Evolutionary conservation across 768 basidiomycete genomes (phyloP).

Genomic region (Russula vinacea): DNA sequence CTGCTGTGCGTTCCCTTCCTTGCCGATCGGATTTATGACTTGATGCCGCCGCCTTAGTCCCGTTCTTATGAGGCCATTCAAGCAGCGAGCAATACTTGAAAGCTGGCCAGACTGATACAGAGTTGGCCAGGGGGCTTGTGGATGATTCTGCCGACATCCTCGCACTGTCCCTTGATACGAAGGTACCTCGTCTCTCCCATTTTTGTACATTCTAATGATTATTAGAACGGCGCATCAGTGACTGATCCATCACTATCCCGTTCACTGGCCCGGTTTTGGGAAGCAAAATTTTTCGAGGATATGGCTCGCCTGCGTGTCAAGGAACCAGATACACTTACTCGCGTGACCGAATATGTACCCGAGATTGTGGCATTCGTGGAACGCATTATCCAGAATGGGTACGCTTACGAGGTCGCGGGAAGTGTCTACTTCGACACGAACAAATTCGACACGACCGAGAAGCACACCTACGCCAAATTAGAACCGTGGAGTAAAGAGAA

Average conservation of each 20-base stretch:
- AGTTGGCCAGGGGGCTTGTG: slow-evolving; percentile 57
- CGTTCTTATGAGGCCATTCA: slow-evolving; percentile 53
- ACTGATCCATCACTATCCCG: slow-evolving; percentile 85
- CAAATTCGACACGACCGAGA: slow-evolving; percentile 71
- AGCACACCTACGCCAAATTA: slow-evolving; percentile 88
- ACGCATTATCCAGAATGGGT: slow-evolving; percentile 81
- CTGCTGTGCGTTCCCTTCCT: slow-evolving; percentile 55
- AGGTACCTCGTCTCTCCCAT: slow-evolving; percentile 46
- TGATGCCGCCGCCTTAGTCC: slow-evolving; percentile 37
- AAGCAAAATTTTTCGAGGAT: slow-evolving; percentile 83
- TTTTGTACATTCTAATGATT: slow-evolving; percentile 17
- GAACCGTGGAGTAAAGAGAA: slow-evolving; percentile 97
- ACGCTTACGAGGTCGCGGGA: slow-evolving; percentile 69
- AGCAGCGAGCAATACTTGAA: slow-evolving; percentile 46
- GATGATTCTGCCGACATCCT: slow-evolving; percentile 76
- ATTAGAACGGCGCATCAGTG: slow-evolving; percentile 72
- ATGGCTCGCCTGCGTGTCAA: slow-evolving; percentile 87
- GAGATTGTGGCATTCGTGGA: slow-evolving; percentile 91
- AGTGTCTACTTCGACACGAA: slow-evolving; percentile 91
- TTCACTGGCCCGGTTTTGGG: slow-evolving; percentile 82
- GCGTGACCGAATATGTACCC: slow-evolving; percentile 95
- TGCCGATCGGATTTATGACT: slow-evolving; percentile 24
- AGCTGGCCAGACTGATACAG: slow-evolving; percentile 41
- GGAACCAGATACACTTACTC: slow-evolving; percentile 85
- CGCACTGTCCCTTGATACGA: slow-evolving; percentile 64